phyloP scores from a whole-genome alignment of 164 flowering plant genomes.

The Magnolia changhungtana region DNA sequence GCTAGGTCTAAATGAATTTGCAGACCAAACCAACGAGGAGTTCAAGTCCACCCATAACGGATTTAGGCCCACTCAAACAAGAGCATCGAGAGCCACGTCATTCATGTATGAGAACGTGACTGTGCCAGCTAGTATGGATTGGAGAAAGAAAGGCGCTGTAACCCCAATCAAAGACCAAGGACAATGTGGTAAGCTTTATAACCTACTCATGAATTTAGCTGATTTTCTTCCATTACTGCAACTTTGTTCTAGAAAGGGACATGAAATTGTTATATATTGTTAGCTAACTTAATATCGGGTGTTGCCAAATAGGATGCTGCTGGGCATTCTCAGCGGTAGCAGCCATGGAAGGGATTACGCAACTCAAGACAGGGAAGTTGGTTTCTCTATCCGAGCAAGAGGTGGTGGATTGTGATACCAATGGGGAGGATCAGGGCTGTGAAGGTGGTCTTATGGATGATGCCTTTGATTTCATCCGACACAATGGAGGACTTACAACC shows the following conservation, averaged over 20 bases:
- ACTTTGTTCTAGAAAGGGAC: too few species aligned
- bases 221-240: too few species aligned
- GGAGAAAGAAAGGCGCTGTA: slow-evolving; percentile 25
- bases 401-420: slow-evolving; percentile 12
- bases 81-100: not conserved
- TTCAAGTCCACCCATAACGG: slow-evolving; percentile 16
- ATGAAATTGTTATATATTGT: too few species aligned
- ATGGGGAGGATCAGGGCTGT: slow-evolving; percentile 6
- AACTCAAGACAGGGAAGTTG: slow-evolving; percentile 2
- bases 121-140: slow-evolving; percentile 18
- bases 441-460: slow-evolving; percentile 9
- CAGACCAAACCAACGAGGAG: slow-evolving; percentile 32
- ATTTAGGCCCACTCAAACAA: not conserved
- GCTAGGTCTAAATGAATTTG: slow-evolving; percentile 26
- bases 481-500: not conserved
- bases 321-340: slow-evolving; percentile 15
- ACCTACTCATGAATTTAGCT: too few species aligned
- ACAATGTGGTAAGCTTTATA: slow-evolving; percentile 18
- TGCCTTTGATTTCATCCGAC: slow-evolving; percentile 5
- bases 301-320: not conserved
- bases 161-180: slow-evolving; percentile 22
- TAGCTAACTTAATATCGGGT: not conserved
- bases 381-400: slow-evolving; percentile 4
- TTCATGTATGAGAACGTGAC: slow-evolving; percentile 21
- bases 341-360: slow-evolving; percentile 5